Evolutionary conservation across 768 basidiomycete species (phyloP).

Genomic region (Zangia roseola): DNA sequence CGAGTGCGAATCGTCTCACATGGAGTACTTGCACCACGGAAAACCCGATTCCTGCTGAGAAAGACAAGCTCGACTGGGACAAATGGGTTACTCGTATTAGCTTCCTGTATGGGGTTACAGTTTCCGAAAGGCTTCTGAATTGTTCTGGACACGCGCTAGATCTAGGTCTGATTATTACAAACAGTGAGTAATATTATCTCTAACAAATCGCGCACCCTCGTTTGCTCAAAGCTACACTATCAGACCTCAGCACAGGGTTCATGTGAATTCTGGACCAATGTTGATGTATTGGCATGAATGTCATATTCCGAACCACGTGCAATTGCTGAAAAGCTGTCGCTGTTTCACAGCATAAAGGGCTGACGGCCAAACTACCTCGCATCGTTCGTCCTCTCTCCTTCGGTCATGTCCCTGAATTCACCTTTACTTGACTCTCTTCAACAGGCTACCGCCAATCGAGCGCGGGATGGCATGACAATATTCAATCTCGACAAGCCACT

Average conservation of each 20-base stretch:
- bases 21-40: background rate
- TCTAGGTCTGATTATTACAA: background rate
- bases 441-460: constrained; percentile 6
- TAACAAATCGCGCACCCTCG: background rate
- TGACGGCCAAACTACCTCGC: too few relatives aligned
- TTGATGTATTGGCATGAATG: background rate
- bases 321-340: background rate
- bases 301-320: background rate
- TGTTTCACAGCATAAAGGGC: constrained; percentile 8
- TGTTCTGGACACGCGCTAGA: background rate
- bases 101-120: background rate
- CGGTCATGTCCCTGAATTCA: constrained; percentile 9
- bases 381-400: background rate
- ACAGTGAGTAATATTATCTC: constrained; percentile 1
- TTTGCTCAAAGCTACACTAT: background rate
- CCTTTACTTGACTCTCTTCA: constrained; percentile 16
- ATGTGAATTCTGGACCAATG: background rate
- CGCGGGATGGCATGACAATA: constrained; percentile 6
- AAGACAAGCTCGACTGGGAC: background rate
- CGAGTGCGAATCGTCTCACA: background rate
- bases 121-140: constrained; percentile 1
- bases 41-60: background rate
- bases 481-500: constrained; percentile 17
- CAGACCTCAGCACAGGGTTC: background rate
- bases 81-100: background rate